A percentile compares a stretch with the other conserved stretches of the same genome.
Evolutionary conservation across 345 rosid genomes (phyloP).

Genomic region (Sonneratia caseolaris): DNA sequence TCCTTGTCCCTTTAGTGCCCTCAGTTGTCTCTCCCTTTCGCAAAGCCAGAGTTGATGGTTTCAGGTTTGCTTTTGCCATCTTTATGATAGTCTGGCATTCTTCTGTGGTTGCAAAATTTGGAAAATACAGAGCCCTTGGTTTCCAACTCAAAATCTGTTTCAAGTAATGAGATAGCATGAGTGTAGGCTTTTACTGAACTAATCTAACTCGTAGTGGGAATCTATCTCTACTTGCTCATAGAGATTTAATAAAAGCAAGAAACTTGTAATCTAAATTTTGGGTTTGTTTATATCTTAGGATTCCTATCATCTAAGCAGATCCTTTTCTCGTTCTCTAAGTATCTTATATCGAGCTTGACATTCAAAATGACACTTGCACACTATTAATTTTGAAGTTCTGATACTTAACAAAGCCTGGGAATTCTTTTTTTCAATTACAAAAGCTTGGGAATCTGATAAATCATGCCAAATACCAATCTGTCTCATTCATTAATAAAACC

Average conservation of each 20-base stretch:
- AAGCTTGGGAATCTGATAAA: neutral
- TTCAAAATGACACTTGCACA: neutral
- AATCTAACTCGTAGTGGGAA: neutral
- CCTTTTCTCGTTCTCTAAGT: neutral
- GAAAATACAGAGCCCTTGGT: constrained; percentile 46
- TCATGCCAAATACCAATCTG: neutral
- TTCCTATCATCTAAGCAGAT: neutral
- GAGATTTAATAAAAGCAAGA: neutral
- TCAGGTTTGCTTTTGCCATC: constrained; percentile 36
- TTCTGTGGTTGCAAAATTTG: constrained; percentile 43
- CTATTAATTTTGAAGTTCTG: neutral
- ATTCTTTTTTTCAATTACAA: neutral
- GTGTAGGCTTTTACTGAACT: neutral
- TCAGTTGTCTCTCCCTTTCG: constrained; percentile 42
- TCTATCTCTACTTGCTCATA: neutral
- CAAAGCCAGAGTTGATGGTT: constrained; percentile 45
- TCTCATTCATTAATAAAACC: neutral
- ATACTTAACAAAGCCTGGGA: neutral
- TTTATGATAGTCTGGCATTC: constrained; percentile 38
- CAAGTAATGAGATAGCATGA: neutral
- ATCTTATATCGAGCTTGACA: neutral
- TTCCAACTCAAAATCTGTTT: constrained; percentile 58
- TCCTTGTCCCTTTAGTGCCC: constrained; percentile 42
- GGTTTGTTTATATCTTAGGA: neutral
- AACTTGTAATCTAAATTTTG: neutral